These are phyloP conservation scores for Pleurotus salmoneostramineus DNA, from an alignment of 768 basidiomycete species.

Conservation along the genomic window DNA sequence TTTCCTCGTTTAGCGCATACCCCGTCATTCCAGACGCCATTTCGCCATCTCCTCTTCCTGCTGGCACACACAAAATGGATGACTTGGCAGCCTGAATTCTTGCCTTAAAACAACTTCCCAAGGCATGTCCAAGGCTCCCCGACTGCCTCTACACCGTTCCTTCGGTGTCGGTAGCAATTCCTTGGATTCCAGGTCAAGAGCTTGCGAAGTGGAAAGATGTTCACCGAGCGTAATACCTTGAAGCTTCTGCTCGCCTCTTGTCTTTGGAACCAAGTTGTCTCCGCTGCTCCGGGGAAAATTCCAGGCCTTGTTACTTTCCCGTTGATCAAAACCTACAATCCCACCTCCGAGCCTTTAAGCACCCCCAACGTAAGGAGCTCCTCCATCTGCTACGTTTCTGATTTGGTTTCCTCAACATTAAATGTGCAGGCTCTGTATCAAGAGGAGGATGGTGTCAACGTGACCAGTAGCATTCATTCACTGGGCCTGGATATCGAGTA, in stretches of 20 bases:
- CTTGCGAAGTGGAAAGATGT: not conserved
- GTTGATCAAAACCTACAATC: not conserved
- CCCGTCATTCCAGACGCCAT: not conserved
- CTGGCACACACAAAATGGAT: not conserved
- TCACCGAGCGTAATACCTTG: not conserved
- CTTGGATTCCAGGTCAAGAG: not conserved
- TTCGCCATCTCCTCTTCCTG: not conserved
- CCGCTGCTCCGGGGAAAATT: not conserved
- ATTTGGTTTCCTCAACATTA: not conserved
- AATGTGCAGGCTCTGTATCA: not conserved
- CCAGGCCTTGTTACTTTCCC: not conserved
- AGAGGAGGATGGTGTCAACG: not conserved
- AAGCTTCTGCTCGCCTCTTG: not conserved
- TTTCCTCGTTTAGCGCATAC: not conserved
- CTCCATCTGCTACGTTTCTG: not conserved
- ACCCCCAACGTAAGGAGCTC: not conserved
- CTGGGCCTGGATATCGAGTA: conserved; percentile 71
- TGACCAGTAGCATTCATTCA: conserved; percentile 34
- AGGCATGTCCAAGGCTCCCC: not conserved
- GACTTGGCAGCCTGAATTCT: not conserved
- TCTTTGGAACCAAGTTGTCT: not conserved
- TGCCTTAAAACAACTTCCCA: not conserved
- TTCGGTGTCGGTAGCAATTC: not conserved
- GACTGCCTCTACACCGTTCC: not conserved
- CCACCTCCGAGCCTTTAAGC: not conserved